A percentile compares a stretch with the other conserved stretches of the same genome.
Evolutionary conservation across 2,329 filamentous ascomycete species (phyloP).

Genomic region (Sporothrix mexicana): DNA sequence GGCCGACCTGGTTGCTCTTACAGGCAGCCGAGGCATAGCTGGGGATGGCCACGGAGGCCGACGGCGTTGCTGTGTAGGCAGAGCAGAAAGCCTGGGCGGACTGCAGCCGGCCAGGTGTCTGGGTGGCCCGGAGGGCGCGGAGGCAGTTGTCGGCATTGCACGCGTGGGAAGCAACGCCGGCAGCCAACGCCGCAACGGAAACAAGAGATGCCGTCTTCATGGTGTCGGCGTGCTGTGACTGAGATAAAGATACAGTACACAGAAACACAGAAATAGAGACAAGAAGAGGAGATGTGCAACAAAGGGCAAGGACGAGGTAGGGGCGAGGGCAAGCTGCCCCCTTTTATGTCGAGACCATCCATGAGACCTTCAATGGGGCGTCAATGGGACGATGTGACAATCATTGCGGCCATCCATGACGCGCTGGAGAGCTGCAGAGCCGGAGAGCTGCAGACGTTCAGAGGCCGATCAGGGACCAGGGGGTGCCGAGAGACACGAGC

Average conservation of each 20-base stretch:
- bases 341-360: slow-evolving; percentile 12
- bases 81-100: slow-evolving; percentile 46
- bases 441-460: background rate
- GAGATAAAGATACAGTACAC: background rate
- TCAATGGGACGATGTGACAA: too few species aligned
- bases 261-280: background rate
- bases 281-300: background rate
- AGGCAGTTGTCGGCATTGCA: slow-evolving; percentile 47
- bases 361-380: too few species aligned
- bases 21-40: slow-evolving; percentile 39
- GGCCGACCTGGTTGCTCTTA: slow-evolving; percentile 38
- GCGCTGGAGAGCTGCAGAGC: slow-evolving; percentile 6
- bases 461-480: slow-evolving; percentile 12
- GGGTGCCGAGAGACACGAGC: background rate
- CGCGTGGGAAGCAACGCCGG: background rate
- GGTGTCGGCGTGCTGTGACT: background rate
- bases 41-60: slow-evolving; percentile 36
- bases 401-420: too few species aligned
- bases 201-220: slow-evolving; percentile 21
- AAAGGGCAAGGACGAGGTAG: background rate
- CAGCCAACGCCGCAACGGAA: slow-evolving; percentile 9
- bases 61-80: slow-evolving; percentile 36
- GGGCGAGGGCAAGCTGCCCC: background rate
- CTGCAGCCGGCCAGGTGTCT: slow-evolving; percentile 44
- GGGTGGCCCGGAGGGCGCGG: slow-evolving; percentile 46